Percentiles rank a stretch among this genome's conserved stretches.
These are phyloP conservation scores for Thermoascus crustaceus DNA, from an alignment of 2,329 filamentous ascomycete species.

Conservation along the genomic window DNA sequence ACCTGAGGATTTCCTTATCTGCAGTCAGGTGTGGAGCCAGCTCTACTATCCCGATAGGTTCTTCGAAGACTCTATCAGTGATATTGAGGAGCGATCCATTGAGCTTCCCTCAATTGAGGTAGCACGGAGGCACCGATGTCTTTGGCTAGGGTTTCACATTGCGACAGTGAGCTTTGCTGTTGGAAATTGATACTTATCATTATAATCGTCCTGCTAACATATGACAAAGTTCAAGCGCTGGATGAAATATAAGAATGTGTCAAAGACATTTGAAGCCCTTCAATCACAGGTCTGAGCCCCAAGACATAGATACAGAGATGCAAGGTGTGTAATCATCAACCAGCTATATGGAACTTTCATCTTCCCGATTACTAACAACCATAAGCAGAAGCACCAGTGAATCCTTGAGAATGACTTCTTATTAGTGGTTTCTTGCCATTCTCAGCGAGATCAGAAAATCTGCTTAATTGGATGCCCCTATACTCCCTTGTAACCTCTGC, in stretches of 20 bases:
- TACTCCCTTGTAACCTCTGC: too few species aligned
- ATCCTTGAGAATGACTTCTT: too few species aligned
- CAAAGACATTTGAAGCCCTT: constrained; percentile 23
- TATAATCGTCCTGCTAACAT: neutral
- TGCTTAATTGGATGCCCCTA: too few species aligned
- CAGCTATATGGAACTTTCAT: too few species aligned
- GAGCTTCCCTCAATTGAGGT: constrained; percentile 43
- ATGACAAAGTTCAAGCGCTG: constrained; percentile 28
- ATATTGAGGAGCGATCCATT: constrained; percentile 48
- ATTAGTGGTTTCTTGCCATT: too few species aligned
- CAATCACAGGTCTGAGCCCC: too few species aligned
- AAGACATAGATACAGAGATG: too few species aligned
- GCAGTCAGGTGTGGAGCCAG: constrained; percentile 48
- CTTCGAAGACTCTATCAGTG: constrained; percentile 41
- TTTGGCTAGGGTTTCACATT: constrained; percentile 41
- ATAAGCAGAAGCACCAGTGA: too few species aligned
- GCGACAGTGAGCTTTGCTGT: constrained; percentile 30
- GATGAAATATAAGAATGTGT: constrained; percentile 27
- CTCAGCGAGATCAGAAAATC: too few species aligned
- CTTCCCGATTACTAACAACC: too few species aligned
- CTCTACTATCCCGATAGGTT: constrained; percentile 42
- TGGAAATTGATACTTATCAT: neutral
- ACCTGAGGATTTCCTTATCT: constrained; percentile 51
- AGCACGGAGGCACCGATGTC: constrained; percentile 43
- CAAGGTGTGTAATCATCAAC: too few species aligned